Evolutionary conservation across 2,329 filamentous ascomycete species (phyloP), one percentile per base, ranked within the genome.

Genomic region (Fusarium sp.): DNA sequence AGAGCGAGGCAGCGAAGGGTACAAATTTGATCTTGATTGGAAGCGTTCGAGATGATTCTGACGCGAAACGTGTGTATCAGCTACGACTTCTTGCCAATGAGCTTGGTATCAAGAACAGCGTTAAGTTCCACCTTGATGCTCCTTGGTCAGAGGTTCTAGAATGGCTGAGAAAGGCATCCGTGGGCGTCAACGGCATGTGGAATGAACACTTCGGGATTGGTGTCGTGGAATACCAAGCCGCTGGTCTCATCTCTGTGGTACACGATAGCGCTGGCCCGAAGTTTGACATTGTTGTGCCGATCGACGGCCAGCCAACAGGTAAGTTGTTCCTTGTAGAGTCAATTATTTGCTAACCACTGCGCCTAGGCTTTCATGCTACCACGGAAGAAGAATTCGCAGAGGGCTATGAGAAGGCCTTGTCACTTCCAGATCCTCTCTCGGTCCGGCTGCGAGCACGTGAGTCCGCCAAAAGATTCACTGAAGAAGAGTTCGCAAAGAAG

Each of bases 161-260:
- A 32, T 94, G 93, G 88, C 84, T 98, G 66, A 84, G 89, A 56
- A 89, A 85, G 68, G 90, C 92, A 6, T 95, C 90, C 20, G 88
- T 99, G 3, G 96, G 96, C 52, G 94, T 97, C 30, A 99, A 99
- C 75, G 94, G 92, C 76, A 99, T 99, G 96, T 99, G 96, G 95
- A 98, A 98, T 79, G 96, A 99, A 83, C 96, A 99, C 80, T 99
- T 99, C 79, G 96, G 96, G 24, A 99, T 99, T 63, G 96, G 96
- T 2, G 95, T 98, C 18, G 96, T 99, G 43, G 96, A 99, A 83
- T 99, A 98, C 78, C 95, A 98, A 79, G 96, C 96, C 6, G 96
- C 96, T 0, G 96, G 96, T 2, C 84, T 99, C 62, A 94, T 99
- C 61, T 90, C 92, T 8, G 95, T 99, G 0, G 96, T 98, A 11